Base-by-base conservation (phyloP, 2,329 filamentous ascomycete genomes). In the Aspergillus persii region DNA sequence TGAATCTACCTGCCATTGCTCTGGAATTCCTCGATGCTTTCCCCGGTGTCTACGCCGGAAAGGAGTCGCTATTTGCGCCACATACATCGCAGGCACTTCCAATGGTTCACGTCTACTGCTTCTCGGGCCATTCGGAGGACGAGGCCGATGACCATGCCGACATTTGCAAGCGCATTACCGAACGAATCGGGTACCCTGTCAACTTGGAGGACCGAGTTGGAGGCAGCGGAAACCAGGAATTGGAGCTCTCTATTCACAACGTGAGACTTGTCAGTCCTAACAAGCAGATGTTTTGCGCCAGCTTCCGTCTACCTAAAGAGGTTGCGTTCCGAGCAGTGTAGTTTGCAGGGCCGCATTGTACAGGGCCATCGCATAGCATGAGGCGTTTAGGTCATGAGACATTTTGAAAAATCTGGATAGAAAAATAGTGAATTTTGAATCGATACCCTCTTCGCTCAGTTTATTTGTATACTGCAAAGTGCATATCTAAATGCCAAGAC, bases 261-360 rank as follows among this genome's bases (percentile, higher is more conserved):
- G 92, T 98, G 36, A 84, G 95, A 64, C 87, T 96, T 66, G 95
- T 99, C 57, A 91, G 92, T 59, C 95, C 95, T 4, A 89, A 91
- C 70, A 99, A 99, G 82, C 86, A 89, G 71, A 97, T 97, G 93
- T 98, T 94, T 76, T 98, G 95, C 75, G 94, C 92, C 31, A 96
- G 87, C 66, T 98, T 99, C 77, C 86, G 92, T 62, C 73, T 99
- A 61, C 95, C 95, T 2, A 77, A 81, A 36, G 87, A 91, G 68
- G 91, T 97, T 5, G 95, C 93, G 12, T 97, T 96, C 78, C 69
- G 66, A 29, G 69, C 71, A 53, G 59, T 62, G 27, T 70, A 64
- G 47, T 41, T 30, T 15, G 15, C 30, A 54, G 36, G 23, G 29
- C 46, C 41, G 23, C 31, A 54, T 57, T 26, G 33, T 26, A 48